Evolutionary conservation across 805 yeast genomes (phyloP).

Genomic region (Komagataella ulmi): DNA sequence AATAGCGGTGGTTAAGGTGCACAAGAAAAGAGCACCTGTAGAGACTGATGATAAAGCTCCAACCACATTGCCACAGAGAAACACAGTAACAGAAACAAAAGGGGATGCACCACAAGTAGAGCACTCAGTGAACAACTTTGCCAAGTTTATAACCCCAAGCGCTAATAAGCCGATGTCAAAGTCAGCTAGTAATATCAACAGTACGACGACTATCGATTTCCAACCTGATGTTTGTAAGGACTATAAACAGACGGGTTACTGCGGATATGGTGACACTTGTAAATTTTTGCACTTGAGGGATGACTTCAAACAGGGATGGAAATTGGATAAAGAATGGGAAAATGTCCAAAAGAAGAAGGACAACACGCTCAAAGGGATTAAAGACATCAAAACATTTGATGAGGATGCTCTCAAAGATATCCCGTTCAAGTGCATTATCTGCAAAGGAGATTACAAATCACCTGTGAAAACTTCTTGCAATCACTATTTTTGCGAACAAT

Average conservation of each 20-base stretch:
- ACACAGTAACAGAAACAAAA: background rate
- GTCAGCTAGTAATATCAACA: constrained; percentile 33
- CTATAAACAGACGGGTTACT: constrained; percentile 79
- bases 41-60: background rate
- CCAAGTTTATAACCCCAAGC: constrained; percentile 11
- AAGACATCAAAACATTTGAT: background rate
- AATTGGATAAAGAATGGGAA: constrained; percentile 47
- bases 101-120: background rate
- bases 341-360: constrained; percentile 16
- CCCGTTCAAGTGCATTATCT: constrained; percentile 52
- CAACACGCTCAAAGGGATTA: background rate
- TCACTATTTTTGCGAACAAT: constrained; percentile 51
- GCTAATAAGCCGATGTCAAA: constrained; percentile 23
- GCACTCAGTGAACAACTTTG: constrained; percentile 5
- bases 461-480: constrained; percentile 51
- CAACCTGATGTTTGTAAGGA: constrained; percentile 95
- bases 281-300: constrained; percentile 88
- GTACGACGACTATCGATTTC: constrained; percentile 67
- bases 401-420: constrained; percentile 14
- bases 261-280: constrained; percentile 97
- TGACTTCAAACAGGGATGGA: constrained; percentile 44
- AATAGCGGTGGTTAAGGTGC: constrained; percentile 1
- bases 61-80: background rate
- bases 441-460: constrained; percentile 35
- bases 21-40: background rate